Base-by-base conservation (phyloP, 2,329 filamentous ascomycete species). In the Myriosclerotinia scirpicola region DNA sequence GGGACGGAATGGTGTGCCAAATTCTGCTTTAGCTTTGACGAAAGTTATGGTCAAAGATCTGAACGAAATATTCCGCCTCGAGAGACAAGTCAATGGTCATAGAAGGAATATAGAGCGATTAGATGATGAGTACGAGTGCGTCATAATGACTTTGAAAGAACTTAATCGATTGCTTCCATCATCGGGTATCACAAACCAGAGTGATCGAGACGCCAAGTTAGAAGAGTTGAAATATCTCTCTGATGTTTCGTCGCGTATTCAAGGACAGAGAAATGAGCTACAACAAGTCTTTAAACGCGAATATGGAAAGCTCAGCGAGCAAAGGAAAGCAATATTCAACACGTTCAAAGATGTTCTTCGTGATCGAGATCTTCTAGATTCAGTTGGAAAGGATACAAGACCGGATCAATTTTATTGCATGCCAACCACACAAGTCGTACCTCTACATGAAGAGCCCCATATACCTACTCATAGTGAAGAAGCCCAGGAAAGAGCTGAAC, bases 11-110 rank as follows among this genome's bases (percentile, higher is more conserved):
- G 67, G 63, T 7, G 64, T 66, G 17, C 26, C 36, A 7, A 53
- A 46, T 14, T 62, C 56, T 30, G 64, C 64, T 15, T 17, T 66
- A 11, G 36, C 64, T 26, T 44, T 68, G 53, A 67, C 67, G 20
- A 48, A 54, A 22, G 38, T 26, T 4, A 52, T 64, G 9, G 30
- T 67, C 15, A 36, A 34, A 26, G 36, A 58, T 38, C 38, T 58
- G 15, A 67, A 67, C 40, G 48, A 22, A 17, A 48, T 64, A 20
- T 48, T 68, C 6, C 30, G 46, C 15, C 22, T 46, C 7, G 67
- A 67, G 9, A 17, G 53, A 8, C 55, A 60, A 12, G 20, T 67
- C 12, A 30, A 65, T 17, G 12, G 20, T 15, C 40, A 46, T 26
- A 48, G 34, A 5, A 55, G 20, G 6, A 20, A 26, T 40, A 20